Evolutionary conservation across 2,329 filamentous ascomycete species (phyloP), one percentile per base, ranked within the genome.

Genomic region (Colletotrichum sp.): DNA sequence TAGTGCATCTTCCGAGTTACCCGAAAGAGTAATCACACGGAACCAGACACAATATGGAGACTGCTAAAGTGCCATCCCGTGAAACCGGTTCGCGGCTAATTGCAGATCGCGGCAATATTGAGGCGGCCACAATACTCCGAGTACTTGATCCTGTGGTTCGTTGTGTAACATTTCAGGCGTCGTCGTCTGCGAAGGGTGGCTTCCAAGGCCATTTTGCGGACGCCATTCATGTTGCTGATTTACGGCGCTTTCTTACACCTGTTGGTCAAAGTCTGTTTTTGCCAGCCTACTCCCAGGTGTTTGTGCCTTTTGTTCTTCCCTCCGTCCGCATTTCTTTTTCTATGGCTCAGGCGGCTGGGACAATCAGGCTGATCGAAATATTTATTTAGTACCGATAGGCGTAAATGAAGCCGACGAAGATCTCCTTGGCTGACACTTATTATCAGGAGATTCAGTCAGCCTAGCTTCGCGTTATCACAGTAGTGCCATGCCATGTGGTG

Each of bases 51-150:
- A 54, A 36, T 51, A 27, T 24, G 16, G 15, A 31, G 16, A 4
- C 9, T 11, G 27, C 7, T 24, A 5, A 31, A 3, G 11, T 16
- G 24, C 15, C 36, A 36, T 29, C 34, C 33, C 34, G 34, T 21
- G 51, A 13, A 54, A 68, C 67, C 58, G 47, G 62, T n/a, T 36
- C 15, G 27, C 51, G 71, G 71, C 67, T 71, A 73, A 73, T 70
- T 66, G 36, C 59, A 71, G 59, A 71, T 70, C 61, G 31, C 58
- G 58, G 33, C 24, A 62, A 62, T 62, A 36, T 34, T 31, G 18
- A 59, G 1, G 24, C 1, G 1, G 57, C 27, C 29, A 57, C 9
- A 2, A 12, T 18, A 27, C 16, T 57, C 8, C 1, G 21, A 2
- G 54, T n/a, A 8, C 18, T 24, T 33, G 57, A 18, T 0, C 29